phyloP scores from a whole-genome alignment of 2,329 filamentous ascomycete species.

The Neonectria magnoliae region DNA sequence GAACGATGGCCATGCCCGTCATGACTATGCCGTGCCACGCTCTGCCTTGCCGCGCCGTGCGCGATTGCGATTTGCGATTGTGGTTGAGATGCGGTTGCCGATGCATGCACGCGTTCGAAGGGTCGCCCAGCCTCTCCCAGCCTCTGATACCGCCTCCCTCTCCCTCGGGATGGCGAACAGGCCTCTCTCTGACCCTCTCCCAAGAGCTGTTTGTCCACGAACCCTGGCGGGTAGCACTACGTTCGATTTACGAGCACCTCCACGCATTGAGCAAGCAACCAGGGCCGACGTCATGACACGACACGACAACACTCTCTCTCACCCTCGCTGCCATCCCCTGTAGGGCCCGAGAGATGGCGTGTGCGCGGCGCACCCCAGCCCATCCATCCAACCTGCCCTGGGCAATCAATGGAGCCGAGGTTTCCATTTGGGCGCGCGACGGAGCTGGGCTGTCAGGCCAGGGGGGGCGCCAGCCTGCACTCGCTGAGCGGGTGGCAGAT shows the following conservation, averaged over 20 bases:
- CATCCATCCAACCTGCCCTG: conserved; percentile 14
- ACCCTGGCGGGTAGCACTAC: conserved; percentile 20
- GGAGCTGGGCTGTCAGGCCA: conserved; percentile 38
- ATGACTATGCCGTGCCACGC: background rate
- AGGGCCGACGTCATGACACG: conserved; percentile 40
- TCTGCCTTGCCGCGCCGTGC: conserved; percentile 9
- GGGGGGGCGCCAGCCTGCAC: conserved; percentile 26
- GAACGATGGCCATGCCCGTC: background rate
- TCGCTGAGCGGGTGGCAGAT: conserved; percentile 36
- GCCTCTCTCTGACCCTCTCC: conserved; percentile 40
- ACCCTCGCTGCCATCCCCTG: conserved; percentile 32
- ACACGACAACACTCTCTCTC: conserved; percentile 3
- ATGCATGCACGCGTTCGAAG: conserved; percentile 32
- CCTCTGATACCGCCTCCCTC: conserved; percentile 36
- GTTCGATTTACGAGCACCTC: background rate
- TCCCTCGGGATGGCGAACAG: conserved; percentile 43
- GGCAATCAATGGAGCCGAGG: conserved; percentile 31
- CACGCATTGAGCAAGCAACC: background rate
- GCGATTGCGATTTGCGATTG: conserved; percentile 11
- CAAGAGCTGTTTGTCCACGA: conserved; percentile 31
- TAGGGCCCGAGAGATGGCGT: conserved; percentile 36
- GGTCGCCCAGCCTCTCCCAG: conserved; percentile 28
- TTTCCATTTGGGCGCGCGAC: conserved; percentile 36
- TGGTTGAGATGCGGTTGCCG: conserved; percentile 21
- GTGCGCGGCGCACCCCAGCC: conserved; percentile 31